Evolutionary conservation across 2,329 filamentous ascomycete genomes (phyloP).

Genomic region (Colletotrichum zoysiae): DNA sequence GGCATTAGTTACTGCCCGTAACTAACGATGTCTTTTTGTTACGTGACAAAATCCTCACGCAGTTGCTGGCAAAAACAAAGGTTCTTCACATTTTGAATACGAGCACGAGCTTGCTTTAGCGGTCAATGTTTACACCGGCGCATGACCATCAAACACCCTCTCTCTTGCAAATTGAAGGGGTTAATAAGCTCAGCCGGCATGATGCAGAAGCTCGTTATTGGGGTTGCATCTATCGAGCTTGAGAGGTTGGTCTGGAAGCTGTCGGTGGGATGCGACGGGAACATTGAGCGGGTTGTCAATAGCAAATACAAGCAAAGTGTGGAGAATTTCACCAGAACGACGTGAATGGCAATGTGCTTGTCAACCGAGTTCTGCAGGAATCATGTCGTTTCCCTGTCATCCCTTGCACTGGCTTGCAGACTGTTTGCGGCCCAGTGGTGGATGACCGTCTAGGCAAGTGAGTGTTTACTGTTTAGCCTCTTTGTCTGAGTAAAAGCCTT

Average conservation of each 20-base stretch:
- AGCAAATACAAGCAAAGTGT: not conserved
- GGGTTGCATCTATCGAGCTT: not conserved
- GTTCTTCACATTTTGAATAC: too few relatives aligned
- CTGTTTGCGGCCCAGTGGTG: not conserved
- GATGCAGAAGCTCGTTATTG: not conserved
- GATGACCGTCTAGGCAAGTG: not conserved
- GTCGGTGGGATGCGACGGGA: not conserved
- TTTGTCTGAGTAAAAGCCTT: not conserved
- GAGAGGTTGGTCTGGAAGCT: not conserved
- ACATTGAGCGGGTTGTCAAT: not conserved
- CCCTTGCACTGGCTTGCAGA: not conserved
- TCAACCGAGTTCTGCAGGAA: not conserved
- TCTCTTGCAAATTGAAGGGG: not conserved
- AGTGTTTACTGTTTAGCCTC: too few relatives aligned
- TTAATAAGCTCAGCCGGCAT: not conserved
- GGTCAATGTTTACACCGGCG: not conserved
- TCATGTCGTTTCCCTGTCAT: not conserved
- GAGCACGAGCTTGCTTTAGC: too few relatives aligned
- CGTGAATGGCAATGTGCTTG: not conserved
- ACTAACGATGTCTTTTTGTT: too few relatives aligned
- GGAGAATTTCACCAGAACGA: not conserved
- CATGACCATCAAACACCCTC: not conserved
- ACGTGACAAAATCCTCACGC: too few relatives aligned
- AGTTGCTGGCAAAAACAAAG: too few relatives aligned
- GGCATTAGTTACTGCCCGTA: too few relatives aligned